These are phyloP conservation scores for Ascochyta pisi DNA, from an alignment of 2,329 filamentous ascomycete species.

Conservation along the genomic window DNA sequence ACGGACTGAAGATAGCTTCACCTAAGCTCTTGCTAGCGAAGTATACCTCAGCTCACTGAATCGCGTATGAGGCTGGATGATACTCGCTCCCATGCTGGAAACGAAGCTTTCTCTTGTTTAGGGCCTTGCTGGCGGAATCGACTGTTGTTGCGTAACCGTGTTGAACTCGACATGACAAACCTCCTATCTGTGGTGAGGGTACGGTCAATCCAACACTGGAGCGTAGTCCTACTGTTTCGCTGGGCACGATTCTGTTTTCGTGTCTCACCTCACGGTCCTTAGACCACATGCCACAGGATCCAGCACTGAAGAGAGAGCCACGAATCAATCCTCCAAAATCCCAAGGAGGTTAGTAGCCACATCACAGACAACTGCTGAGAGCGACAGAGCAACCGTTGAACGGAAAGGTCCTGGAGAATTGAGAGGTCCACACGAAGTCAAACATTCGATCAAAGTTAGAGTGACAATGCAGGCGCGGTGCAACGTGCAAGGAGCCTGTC, in stretches of 20 bases:
- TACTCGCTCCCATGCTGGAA: too few relatives aligned
- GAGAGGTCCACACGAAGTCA: neutral
- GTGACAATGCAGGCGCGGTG: slow-evolving; percentile 22
- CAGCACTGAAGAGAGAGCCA: neutral
- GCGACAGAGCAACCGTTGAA: neutral
- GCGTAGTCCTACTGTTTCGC: neutral
- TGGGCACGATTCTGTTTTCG: neutral
- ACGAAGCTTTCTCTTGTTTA: too few relatives aligned
- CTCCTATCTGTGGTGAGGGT: neutral
- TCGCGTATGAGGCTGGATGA: too few relatives aligned
- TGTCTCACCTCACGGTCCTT: neutral
- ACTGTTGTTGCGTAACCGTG: too few relatives aligned
- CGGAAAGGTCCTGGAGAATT: neutral
- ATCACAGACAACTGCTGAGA: neutral
- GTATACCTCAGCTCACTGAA: too few relatives aligned
- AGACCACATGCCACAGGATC: neutral
- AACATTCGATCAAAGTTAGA: slow-evolving; percentile 2
- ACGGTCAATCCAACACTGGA: neutral
- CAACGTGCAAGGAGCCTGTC: slow-evolving; percentile 14
- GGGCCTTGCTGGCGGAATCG: too few relatives aligned
- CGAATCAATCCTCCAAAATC: neutral
- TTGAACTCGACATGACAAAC: too few relatives aligned
- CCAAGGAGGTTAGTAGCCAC: neutral
- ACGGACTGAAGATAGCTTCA: too few relatives aligned
- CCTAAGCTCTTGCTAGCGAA: too few relatives aligned